Percentiles rank a stretch among this genome's conserved stretches.
phyloP scores from a whole-genome alignment of 306 rosid species.

The Vigna radiata region DNA sequence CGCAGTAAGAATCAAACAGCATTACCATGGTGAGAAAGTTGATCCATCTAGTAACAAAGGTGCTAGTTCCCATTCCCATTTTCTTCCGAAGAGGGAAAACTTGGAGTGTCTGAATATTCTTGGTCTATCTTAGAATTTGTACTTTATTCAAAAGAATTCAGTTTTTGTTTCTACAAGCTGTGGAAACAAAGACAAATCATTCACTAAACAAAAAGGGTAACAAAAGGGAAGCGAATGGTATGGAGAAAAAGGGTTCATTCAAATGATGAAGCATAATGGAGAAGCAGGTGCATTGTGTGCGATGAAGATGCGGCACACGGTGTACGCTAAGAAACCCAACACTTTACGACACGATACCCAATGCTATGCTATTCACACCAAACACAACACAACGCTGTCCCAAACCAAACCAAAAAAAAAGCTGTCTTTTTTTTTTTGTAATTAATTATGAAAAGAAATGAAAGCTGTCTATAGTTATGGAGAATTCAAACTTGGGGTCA shows the following conservation, averaged over 20 bases:
- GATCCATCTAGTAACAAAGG: slow-evolving; percentile 92
- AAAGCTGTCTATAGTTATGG: neutral
- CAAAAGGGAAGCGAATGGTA: neutral
- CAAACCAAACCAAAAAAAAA: neutral
- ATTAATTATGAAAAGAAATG: neutral
- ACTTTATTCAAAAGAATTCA: neutral
- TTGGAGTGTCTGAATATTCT: slow-evolving; percentile 36
- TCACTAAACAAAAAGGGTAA: neutral
- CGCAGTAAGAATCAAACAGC: slow-evolving; percentile 16
- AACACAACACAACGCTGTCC: slow-evolving; percentile 11
- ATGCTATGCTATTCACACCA: neutral
- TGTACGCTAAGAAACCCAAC: slow-evolving; percentile 41
- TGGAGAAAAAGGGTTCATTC: neutral
- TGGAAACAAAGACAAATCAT: neutral
- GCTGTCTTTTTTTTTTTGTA: neutral
- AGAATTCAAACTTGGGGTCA: slow-evolving; percentile 38
- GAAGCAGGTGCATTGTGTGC: slow-evolving; percentile 46
- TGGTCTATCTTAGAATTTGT: slow-evolving; percentile 5
- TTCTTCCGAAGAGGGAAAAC: slow-evolving; percentile 37
- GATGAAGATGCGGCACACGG: slow-evolving; percentile 38
- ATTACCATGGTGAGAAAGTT: slow-evolving; percentile 90
- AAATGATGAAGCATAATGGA: neutral
- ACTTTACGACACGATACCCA: slow-evolving; percentile 58
- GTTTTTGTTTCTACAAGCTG: neutral
- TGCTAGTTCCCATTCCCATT: slow-evolving; percentile 92